Evolutionary conservation across 495 filamentous ascomycete species (phyloP), one percentile per base, ranked within the genome.

Genomic region (Neurospora intermedia): DNA sequence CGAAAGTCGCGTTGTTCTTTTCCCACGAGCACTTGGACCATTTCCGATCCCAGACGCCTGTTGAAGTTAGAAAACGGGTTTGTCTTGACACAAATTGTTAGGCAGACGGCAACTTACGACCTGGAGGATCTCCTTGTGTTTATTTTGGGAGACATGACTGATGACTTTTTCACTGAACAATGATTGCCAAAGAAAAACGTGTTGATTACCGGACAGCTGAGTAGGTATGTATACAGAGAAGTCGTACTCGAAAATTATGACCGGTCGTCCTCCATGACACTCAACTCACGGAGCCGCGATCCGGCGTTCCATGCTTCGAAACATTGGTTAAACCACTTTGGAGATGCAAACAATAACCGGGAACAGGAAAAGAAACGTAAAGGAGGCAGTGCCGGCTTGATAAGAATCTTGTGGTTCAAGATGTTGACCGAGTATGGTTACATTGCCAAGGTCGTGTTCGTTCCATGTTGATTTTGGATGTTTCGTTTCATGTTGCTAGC

Each of bases 21-120:
- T 2, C 84, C 84, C 45, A 86, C 82, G 46, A 85, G 69, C 18
- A 86, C 78, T 43, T 73, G 82, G 31, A 85, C 81, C 8, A 74
- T 77, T 23, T 84, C 81, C 54, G 74, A 74, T 40, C 80, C 81
- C 48, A 74, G 70, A 23, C 78, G 69, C 20, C 76, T 82, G 69
- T 66, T 66, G 15, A 66, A 70, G 71, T 41, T 66, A 23, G 69
- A 10, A 11, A 16, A 20, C 9, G n/a, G 8, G 0, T 39, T 31
- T 13, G 9, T 13, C 5, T 35, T 2, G 8, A 38, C 35, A 38
- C 23, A 59, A 6, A 20, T 11, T 0, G 15, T 62, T 35, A 4
- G 54, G 7, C 27, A 31, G 27, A 27, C 8, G 31, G 15, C 2
- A 66, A 66, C 54, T 66, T 66, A 66, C 54, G 54, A 35, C 1